These are phyloP conservation scores for Colletotrichum tropicicola DNA, from an alignment of 2,329 filamentous ascomycete species.

Conservation along the genomic window DNA sequence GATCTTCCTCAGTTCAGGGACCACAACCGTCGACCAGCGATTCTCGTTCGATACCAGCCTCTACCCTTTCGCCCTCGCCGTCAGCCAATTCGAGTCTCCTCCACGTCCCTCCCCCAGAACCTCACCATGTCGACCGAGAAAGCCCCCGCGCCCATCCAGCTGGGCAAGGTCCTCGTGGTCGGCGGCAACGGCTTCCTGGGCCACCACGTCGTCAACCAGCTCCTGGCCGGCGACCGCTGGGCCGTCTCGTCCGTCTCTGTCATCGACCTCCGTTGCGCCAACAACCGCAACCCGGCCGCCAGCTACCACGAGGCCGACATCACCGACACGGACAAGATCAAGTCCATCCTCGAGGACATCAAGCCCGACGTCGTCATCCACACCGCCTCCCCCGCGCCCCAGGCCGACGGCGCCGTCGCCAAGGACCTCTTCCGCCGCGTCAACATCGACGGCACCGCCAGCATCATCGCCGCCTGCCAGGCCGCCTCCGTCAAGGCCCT, in stretches of 20 bases:
- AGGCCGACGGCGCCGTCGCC: conserved; percentile 58
- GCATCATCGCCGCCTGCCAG: conserved; percentile 78
- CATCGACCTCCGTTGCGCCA: conserved; percentile 75
- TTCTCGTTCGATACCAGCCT: neutral
- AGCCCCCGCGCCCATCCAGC: conserved; percentile 39
- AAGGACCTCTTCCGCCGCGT: conserved; percentile 78
- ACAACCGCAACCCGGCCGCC: conserved; percentile 69
- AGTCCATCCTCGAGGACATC: conserved; percentile 69
- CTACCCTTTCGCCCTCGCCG: neutral
- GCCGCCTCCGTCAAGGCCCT: conserved; percentile 79
- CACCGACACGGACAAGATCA: conserved; percentile 70
- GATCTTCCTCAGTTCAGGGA: neutral
- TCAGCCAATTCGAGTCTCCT: neutral
- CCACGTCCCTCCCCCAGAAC: neutral
- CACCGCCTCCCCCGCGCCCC: conserved; percentile 78
- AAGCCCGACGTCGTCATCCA: conserved; percentile 89
- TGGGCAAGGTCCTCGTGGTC: conserved; percentile 80
- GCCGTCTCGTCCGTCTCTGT: conserved; percentile 68
- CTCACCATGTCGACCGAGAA: conserved; percentile 41
- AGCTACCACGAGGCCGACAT: conserved; percentile 83
- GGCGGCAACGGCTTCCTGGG: conserved; percentile 88
- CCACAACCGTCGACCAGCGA: neutral
- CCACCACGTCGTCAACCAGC: conserved; percentile 80
- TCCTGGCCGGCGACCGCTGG: conserved; percentile 60
- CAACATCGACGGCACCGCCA: conserved; percentile 87